Base-by-base conservation (phyloP, 1,139 yeast genomes). In the Eremothecium sinecaudum region DNA sequence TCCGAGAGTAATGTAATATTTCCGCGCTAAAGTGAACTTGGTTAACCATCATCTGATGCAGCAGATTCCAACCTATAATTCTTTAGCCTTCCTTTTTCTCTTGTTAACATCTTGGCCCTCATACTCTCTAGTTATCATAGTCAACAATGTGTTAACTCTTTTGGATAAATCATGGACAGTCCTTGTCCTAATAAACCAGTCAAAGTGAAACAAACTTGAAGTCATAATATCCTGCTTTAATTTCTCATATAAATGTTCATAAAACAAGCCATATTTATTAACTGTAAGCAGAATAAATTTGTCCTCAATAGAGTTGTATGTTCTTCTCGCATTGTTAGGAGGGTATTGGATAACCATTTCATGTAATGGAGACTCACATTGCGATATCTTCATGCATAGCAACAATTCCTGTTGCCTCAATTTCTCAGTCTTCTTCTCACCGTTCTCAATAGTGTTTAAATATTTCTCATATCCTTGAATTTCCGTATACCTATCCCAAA, bases 401-500 rank as follows among this genome's bases (percentile, higher is more conserved):
- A 84, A 61, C 41, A 69, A 72, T 48, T 79, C 78, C 53, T 87
- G 97, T 33, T 69, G 66, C 33, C 61, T 58, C 26, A 79, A 60
- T 50, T 72, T 80, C 29, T 75, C 77, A 13, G 75, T 61, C 50
- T 82, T 82, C 62, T 77, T 81, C 53, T 87, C 96, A 42, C 95
- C 94, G 24, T 79, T 67, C 50, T 86, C 94, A 38, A 90, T 84
- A 50, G 83, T 93, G n/a, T 77, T 59, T 34, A 86, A 57, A 54
- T 86, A 84, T 52, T 84, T 79, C 41, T 86, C 95, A 56, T 78
- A 71, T 1, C 96, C 96, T 18, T 82, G 93, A 32, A 90, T 74
- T 47, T 75, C 78, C 14, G 63, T 63, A 53, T 74, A 79, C 18
- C 81, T 66, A 29, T 65, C 59, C 94, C 95, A 87, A 51, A 90